phyloP scores from a whole-genome alignment of 352 stramenopile species.

The Thalassiosira livingstoniorum region DNA sequence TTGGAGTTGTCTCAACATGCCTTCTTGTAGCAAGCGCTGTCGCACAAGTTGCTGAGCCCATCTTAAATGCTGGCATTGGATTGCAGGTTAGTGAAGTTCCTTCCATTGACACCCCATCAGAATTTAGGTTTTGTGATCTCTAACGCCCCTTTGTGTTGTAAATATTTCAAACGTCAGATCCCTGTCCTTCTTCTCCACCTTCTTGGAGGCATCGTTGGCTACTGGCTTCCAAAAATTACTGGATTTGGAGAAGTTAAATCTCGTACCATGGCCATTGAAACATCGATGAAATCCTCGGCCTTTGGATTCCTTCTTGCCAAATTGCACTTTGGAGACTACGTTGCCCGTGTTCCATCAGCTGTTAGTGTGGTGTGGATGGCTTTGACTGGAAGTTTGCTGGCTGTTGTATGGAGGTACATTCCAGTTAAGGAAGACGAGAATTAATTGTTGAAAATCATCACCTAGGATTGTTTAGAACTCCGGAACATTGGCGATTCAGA shows the following conservation, averaged over 20 bases:
- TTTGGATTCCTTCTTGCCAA: slow-evolving; percentile 91
- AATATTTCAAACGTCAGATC: slow-evolving; percentile 57
- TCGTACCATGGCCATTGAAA: slow-evolving; percentile 91
- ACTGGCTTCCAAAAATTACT: slow-evolving; percentile 82
- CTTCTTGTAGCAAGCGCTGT: slow-evolving; percentile 89
- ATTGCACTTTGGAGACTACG: slow-evolving; percentile 89
- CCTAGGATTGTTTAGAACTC: no score
- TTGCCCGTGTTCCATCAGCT: slow-evolving; percentile 87
- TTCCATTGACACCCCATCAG: not conserved
- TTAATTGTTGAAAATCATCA: no score
- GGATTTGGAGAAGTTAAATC: slow-evolving; percentile 87
- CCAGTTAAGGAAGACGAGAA: slow-evolving; percentile 76
- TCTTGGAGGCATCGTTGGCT: slow-evolving; percentile 88
- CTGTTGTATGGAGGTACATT: slow-evolving; percentile 90
- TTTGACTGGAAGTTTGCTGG: slow-evolving; percentile 87
- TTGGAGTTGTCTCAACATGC: slow-evolving; percentile 89
- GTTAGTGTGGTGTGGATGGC: slow-evolving; percentile 91
- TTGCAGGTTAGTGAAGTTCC: slow-evolving; percentile 77
- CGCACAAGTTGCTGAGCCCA: slow-evolving; percentile 86
- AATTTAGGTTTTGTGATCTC: not conserved
- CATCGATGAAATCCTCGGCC: slow-evolving; percentile 89
- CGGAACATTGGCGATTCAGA: no score
- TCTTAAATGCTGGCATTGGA: slow-evolving; percentile 82
- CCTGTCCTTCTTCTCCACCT: slow-evolving; percentile 89
- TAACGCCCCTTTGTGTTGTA: slow-evolving; percentile 11